Conservation (phyloP, 2,329 filamentous ascomycete genomes). For the Fusarium sacchari region DNA sequence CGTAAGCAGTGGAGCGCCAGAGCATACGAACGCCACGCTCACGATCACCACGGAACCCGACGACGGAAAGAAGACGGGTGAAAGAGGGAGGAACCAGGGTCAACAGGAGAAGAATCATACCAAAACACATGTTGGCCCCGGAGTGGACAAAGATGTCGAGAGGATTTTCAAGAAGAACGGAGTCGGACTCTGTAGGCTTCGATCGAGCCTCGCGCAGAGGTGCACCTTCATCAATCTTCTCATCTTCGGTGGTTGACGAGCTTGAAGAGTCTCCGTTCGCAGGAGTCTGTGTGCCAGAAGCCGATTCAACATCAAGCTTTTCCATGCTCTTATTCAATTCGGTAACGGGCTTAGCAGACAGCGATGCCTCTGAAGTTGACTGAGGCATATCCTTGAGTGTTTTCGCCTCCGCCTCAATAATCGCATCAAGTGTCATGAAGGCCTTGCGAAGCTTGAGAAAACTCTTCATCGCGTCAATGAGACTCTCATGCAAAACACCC, state of each 20-base stretch:
- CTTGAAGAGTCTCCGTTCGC: constrained; percentile 36
- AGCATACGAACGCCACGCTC: constrained; percentile 84
- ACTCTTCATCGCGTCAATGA: constrained; percentile 89
- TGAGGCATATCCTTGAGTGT: constrained; percentile 39
- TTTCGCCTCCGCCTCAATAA: constrained; percentile 78
- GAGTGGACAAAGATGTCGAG: constrained; percentile 91
- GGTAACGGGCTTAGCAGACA: constrained; percentile 15
- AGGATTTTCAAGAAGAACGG: constrained; percentile 74
- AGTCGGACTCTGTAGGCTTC: constrained; percentile 62
- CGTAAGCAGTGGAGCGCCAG: constrained; percentile 87
- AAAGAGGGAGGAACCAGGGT: constrained; percentile 94
- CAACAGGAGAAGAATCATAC: constrained; percentile 85
- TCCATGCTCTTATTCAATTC: constrained; percentile 51
- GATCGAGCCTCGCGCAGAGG: constrained; percentile 39
- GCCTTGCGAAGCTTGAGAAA: constrained; percentile 95
- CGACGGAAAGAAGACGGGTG: constrained; percentile 83
- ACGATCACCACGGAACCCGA: constrained; percentile 91
- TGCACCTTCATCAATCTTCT: constrained; percentile 34
- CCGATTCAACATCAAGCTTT: constrained; percentile 40
- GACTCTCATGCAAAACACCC: constrained; percentile 88
- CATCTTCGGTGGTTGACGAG: constrained; percentile 30
- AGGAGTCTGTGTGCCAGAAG: constrained; percentile 57
- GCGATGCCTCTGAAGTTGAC: background rate
- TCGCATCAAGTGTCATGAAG: constrained; percentile 81
- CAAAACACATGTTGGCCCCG: constrained; percentile 89